A percentile compares a stretch with the other conserved stretches of the same genome.
These are phyloP conservation scores for Aspergillus spinulosporus DNA, from an alignment of 2,329 filamentous ascomycete species.

Conservation along the genomic window DNA sequence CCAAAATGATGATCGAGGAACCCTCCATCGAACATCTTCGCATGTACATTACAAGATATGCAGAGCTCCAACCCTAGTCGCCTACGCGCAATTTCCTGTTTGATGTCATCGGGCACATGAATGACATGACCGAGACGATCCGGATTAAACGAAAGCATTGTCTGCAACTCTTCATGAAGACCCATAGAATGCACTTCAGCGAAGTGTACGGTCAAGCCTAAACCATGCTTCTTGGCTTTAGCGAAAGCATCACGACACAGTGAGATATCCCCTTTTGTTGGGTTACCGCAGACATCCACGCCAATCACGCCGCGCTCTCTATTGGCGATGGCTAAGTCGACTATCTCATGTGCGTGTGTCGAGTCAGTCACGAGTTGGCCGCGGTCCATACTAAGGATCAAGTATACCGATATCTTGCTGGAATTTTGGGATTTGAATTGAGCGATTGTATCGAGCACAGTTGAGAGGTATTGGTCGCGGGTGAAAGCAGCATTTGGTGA, in stretches of 20 bases:
- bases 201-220: constrained; percentile 75
- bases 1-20: constrained; percentile 74
- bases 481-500: constrained; percentile 57
- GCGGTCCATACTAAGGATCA: constrained; percentile 76
- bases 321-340: constrained; percentile 63
- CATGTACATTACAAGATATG: constrained; percentile 77
- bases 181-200: constrained; percentile 65
- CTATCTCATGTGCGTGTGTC: constrained; percentile 60
- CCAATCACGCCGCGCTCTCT: constrained; percentile 62
- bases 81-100: constrained; percentile 54
- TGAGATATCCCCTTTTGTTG: constrained; percentile 60
- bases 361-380: constrained; percentile 54
- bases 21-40: constrained; percentile 68
- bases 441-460: constrained; percentile 65
- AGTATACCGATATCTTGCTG: constrained; percentile 56
- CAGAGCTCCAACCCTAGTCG: constrained; percentile 72
- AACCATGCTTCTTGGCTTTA: constrained; percentile 54
- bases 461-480: constrained; percentile 64
- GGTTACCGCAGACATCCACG: constrained; percentile 78
- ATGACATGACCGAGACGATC: constrained; percentile 77
- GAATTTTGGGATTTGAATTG: constrained; percentile 46
- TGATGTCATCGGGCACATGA: constrained; percentile 63
- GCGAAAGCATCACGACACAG: constrained; percentile 62
- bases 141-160: constrained; percentile 65
- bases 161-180: constrained; percentile 60